Percentiles rank a stretch among this genome's conserved stretches.
These are phyloP conservation scores for Trypethelium eluteriae DNA, from an alignment of 495 filamentous ascomycete species.

Conservation along the genomic window DNA sequence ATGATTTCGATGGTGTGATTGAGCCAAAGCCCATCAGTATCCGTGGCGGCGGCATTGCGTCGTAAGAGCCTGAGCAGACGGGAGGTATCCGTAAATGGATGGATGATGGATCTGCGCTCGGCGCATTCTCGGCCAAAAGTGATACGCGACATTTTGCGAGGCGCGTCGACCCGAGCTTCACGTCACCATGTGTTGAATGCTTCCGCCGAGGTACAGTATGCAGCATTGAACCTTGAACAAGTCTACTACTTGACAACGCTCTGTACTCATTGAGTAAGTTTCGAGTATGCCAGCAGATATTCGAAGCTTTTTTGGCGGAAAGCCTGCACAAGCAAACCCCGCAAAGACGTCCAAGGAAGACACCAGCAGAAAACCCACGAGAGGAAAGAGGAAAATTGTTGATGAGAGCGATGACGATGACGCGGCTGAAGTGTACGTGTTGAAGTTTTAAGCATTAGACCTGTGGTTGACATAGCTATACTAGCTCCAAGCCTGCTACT, in stretches of 20 bases:
- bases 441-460: neutral
- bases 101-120: neutral
- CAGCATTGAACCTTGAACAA: neutral
- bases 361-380: constrained; percentile 25
- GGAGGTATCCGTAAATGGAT: constrained; percentile 2
- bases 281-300: constrained; percentile 36
- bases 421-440: constrained; percentile 15
- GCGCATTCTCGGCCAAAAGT: neutral
- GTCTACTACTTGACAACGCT: neutral
- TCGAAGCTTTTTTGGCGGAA: constrained; percentile 39
- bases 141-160: neutral
- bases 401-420: constrained; percentile 32
- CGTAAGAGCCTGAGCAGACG: neutral
- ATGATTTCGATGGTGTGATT: neutral
- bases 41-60: constrained; percentile 26
- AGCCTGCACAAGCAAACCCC: constrained; percentile 18
- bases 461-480: constrained; percentile 12
- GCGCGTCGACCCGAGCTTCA: neutral
- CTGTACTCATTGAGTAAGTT: neutral
- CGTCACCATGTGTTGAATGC: neutral
- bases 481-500: constrained; percentile 27
- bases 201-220: neutral
- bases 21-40: constrained; percentile 13
- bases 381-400: constrained; percentile 26
- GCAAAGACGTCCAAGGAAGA: constrained; percentile 19